Evolutionary conservation across 2,329 filamentous ascomycete genomes (phyloP), one percentile per base, ranked within the genome.

Genomic region (Xylariaceae sp.): DNA sequence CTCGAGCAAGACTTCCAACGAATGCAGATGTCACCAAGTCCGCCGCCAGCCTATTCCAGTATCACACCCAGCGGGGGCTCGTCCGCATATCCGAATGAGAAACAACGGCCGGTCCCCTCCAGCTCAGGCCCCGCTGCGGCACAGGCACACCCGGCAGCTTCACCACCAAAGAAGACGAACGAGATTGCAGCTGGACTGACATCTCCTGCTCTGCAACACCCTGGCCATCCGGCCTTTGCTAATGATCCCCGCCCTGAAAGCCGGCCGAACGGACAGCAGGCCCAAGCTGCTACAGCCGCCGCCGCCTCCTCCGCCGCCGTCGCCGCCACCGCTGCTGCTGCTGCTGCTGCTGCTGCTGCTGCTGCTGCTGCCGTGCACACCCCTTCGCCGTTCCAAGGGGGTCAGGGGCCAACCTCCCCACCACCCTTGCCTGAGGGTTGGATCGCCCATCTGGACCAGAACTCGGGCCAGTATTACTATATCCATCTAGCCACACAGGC

Each of bases 381-480:
- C 8, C 73, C 74, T 0, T 78, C 77, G 0, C 73, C 77, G n/a
- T 73, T 78, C 43, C 70, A 71, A 41, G 69, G 57, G 20, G 58
- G 67, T 1, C 72, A 73, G 52, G 70, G 87, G 1, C 91, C 91
- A 24, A 84, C 88, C 21, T 96, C 92, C 13, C 94, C 94, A 26
- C 94, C 94, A 18, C 94, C 93, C 2, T 80, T 99, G 13, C 94
- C 94, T 5, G 94, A 99, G 75, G 94, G 94, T 27, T 99, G 94
- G 94, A 97, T 99, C 67, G 91, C 94, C 16, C 94, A 97, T 71
- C 80, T 97, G 4, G 94, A 99, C 70, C 89, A 91, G 62, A 96
- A 89, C 68, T 97, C 93, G 2, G 94, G 94, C 1, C 93, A 97
- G 69, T 99, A 97, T 73, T 99, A 99, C 72, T 99, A 99, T 68